A percentile compares a stretch with the other conserved stretches of the same genome.
Evolutionary conservation across 2,329 filamentous ascomycete species (phyloP).

Genomic region (Hypoxylon sp.): DNA sequence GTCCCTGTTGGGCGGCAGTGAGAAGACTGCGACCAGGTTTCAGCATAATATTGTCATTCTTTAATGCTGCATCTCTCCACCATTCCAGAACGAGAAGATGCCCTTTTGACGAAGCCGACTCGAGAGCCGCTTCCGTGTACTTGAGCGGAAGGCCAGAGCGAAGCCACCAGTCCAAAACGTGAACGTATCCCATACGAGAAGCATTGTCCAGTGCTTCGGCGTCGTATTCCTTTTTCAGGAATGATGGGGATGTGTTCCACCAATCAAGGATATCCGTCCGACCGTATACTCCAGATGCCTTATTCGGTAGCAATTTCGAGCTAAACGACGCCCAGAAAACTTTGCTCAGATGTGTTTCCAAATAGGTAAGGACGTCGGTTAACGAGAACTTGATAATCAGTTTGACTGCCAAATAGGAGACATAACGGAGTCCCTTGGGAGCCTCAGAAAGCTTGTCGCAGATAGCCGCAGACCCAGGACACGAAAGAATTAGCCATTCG

Average conservation of each 20-base stretch:
- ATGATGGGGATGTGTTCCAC: constrained; percentile 88
- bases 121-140: constrained; percentile 89
- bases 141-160: constrained; percentile 82
- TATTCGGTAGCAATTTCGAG: constrained; percentile 86
- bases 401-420: constrained; percentile 87
- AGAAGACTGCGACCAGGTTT: constrained; percentile 89
- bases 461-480: constrained; percentile 74
- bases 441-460: constrained; percentile 81
- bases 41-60: constrained; percentile 72
- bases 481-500: constrained; percentile 86
- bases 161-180: constrained; percentile 92
- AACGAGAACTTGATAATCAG: constrained; percentile 93
- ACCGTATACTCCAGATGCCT: constrained; percentile 89
- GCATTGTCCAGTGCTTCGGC: constrained; percentile 89
- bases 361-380: constrained; percentile 80
- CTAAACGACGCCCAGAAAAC: constrained; percentile 87
- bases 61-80: constrained; percentile 83
- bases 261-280: constrained; percentile 88
- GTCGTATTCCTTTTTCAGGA: constrained; percentile 89
- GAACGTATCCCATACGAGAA: constrained; percentile 85
- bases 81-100: constrained; percentile 90
- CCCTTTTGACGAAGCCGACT: constrained; percentile 87
- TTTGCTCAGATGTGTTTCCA: constrained; percentile 75
- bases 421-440: constrained; percentile 76
- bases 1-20: constrained; percentile 86